Evolutionary conservation across 2,329 filamentous ascomycete species (phyloP), one percentile per base, ranked within the genome.

Genomic region (Aspergillus quadricinctus): DNA sequence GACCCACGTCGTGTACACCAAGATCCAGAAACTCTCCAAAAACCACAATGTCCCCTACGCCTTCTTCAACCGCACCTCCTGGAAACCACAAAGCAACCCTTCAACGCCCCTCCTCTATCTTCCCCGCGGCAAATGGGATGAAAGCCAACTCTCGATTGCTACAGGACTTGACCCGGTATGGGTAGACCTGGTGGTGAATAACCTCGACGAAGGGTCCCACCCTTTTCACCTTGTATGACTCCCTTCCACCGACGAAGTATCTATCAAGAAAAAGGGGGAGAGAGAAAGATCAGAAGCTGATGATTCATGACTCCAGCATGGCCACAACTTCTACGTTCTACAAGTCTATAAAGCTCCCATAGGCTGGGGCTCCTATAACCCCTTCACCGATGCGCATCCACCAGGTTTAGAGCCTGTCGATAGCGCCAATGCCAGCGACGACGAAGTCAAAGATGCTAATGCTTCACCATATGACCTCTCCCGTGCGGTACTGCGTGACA

Each of bases 121-220:
- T 3, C 62, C 71, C 0, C 67, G 71, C 6, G 53, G 57, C 0
- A 19, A 72, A 53, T 80, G 77, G 75, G 75, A 80, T 53, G 55
- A 64, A 3, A 73, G 78, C 45, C 75, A 80, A 49, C 68, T 80
- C 29, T 60, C 70, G 5, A 67, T 70, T 54, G 68, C 63, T 6
- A 70, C 65, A n/a, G 71, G 64, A 6, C 57, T 59, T 29, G 56
- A 64, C 3, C 59, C 65, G 4, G 51, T 50, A 28, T 81, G 79
- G 78, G 67, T 80, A 1, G 78, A 81, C 58, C 60, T 81, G 1
- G 69, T 80, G 3, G 66, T 81, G 49, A 81, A 82, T 59, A 81
- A 81, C 54, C 67, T 80, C 17, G 79, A 81, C 55, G 78, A 81
- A 43, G 76, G 76, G 6, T 67, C 72, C 0, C 80, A 81, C 61